These are phyloP conservation scores for Boletus huronensis DNA, from an alignment of 768 basidiomycete genomes.

Conservation along the genomic window DNA sequence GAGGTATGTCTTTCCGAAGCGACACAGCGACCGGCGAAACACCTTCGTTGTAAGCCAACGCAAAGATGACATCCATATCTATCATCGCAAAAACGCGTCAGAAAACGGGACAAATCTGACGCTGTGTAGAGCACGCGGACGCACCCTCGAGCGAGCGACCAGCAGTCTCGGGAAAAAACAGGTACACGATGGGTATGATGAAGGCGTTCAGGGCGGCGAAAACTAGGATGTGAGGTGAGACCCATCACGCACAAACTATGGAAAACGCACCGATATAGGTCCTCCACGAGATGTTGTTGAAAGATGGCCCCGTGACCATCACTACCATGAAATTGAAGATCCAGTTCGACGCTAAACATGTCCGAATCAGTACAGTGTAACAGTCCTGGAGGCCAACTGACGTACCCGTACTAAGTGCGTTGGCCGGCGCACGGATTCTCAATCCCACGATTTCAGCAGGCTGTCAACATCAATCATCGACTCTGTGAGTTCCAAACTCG, in stretches of 20 bases:
- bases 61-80: slow-evolving; percentile 49
- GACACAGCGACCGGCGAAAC: slow-evolving; percentile 44
- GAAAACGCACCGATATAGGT: slow-evolving; percentile 51
- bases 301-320: slow-evolving; percentile 60
- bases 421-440: slow-evolving; percentile 59
- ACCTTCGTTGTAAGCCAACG: slow-evolving; percentile 41
- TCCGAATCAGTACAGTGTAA: neutral
- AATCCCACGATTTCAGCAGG: slow-evolving; percentile 66
- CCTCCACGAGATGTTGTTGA: slow-evolving; percentile 54
- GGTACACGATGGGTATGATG: slow-evolving; percentile 53
- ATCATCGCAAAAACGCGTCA: neutral
- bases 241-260: neutral
- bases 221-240: slow-evolving; percentile 26
- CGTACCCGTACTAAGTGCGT: slow-evolving; percentile 54
- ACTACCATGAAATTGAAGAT: slow-evolving; percentile 58
- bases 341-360: slow-evolving; percentile 39
- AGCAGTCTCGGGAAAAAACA: slow-evolving; percentile 62
- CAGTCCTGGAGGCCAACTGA: neutral
- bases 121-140: neutral
- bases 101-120: neutral
- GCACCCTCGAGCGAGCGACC: slow-evolving; percentile 55
- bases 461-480: slow-evolving; percentile 23
- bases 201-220: slow-evolving; percentile 57
- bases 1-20: slow-evolving; percentile 41
- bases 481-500: neutral